Conservation (phyloP, 805 yeast genomes). For the Sugiyamaella boreocaroliniensis region DNA sequence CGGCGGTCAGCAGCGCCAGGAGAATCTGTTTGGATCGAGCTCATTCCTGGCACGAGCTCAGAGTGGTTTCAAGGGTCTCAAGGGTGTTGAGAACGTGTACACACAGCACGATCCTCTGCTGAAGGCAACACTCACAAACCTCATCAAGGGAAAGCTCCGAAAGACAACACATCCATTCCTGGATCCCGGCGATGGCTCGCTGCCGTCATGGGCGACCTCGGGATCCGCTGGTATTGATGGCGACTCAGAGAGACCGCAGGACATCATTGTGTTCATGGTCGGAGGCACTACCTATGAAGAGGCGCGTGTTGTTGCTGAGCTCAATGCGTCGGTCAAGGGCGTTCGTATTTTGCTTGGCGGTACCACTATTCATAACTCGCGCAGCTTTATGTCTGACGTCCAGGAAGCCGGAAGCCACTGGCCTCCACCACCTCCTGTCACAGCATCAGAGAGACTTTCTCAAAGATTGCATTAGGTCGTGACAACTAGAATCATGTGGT, state of each 20-base stretch:
- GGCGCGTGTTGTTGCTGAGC: slow-evolving; percentile 69
- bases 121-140: slow-evolving; percentile 39
- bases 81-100: slow-evolving; percentile 51
- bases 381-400: slow-evolving; percentile 34
- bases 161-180: slow-evolving; percentile 39
- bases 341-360: slow-evolving; percentile 79
- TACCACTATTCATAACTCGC: slow-evolving; percentile 49
- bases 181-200: slow-evolving; percentile 31
- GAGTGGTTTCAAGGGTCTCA: slow-evolving; percentile 37
- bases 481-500: background rate
- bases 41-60: slow-evolving; percentile 37
- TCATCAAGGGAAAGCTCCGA: slow-evolving; percentile 38
- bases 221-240: slow-evolving; percentile 10
- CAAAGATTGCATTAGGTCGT: slow-evolving; percentile 1
- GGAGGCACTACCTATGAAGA: slow-evolving; percentile 96
- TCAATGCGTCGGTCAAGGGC: slow-evolving; percentile 46
- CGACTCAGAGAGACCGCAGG: slow-evolving; percentile 31
- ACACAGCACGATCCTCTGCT: slow-evolving; percentile 88
- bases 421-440: slow-evolving; percentile 22
- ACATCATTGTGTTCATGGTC: slow-evolving; percentile 39
- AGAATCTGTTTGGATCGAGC: slow-evolving; percentile 34
- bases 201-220: slow-evolving; percentile 22
- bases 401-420: slow-evolving; percentile 36
- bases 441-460: slow-evolving; percentile 10
- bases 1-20: slow-evolving; percentile 41